Base-by-base conservation (phyloP, 129 eudicot genomes). In the Flaveria trinervia region DNA sequence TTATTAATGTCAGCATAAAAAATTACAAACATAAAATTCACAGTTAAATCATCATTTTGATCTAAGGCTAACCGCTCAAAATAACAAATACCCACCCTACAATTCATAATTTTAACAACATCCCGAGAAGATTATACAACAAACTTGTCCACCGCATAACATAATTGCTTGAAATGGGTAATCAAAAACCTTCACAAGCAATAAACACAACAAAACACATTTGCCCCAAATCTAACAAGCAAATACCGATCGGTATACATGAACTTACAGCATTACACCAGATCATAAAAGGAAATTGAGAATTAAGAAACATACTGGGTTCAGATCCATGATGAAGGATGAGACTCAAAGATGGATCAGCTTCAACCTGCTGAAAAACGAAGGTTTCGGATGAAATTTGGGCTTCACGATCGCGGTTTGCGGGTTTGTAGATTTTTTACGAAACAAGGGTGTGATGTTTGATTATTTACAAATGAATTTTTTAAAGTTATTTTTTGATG, bases 281-380 rank as follows among this genome's bases (percentile, higher is more conserved):
- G 5, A 46, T 22, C 69, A 8, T 15, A 13, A 12, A 17, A 16
- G 23, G 16, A 18, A 9, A 59, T 30, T 44, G 33, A 41, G 70
- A 20, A 18, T 65, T 49, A 10, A 30, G 44, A 51, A 46, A 65
- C 81, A 62, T 75, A 87, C 91, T 22, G 86, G 86, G 59, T 79
- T 87, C 72, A 80, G 88, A 84, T 87, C 91, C 91, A 87, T 87
- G 62, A 44, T 36, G 65, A 75, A 44, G 73, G 77, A 73, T 68
- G 54, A 69, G 45, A 33, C 18, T 52, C 36, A 72, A 22, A n/a
- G 78, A 44, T 62, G 39, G 55, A 73, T 68, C 74, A 30, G 61
- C 59, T 68, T 73, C 49, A 16, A 50, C 22, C 72, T 41, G 64
- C 49, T 59, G 30, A 46, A 69, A 26, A 71, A 71, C 22, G 2